These are phyloP conservation scores for Butyriboletus appendiculatus DNA, from an alignment of 1,284 basidiomycete species.

Conservation along the genomic window DNA sequence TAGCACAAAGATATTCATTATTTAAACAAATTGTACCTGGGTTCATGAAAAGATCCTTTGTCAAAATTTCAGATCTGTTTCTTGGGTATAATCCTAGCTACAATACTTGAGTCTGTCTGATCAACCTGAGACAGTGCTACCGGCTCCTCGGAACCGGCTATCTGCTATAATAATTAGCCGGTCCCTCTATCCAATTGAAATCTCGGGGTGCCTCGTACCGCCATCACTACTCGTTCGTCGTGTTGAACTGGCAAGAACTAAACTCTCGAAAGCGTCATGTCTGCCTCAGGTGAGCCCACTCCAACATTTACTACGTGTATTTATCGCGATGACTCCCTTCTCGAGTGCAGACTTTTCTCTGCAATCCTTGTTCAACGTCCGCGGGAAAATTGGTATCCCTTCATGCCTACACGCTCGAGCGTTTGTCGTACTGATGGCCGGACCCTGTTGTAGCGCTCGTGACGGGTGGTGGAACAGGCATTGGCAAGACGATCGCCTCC, in stretches of 20 bases:
- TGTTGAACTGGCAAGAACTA: neutral
- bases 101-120: too few relatives aligned
- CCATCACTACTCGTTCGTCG: neutral
- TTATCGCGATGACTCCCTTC: neutral
- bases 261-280: conserved; percentile 12
- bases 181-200: neutral
- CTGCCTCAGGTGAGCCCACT: conserved; percentile 10
- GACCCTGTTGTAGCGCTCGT: conserved; percentile 57
- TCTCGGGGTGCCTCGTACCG: neutral
- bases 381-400: conserved; percentile 68
- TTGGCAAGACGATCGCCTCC: conserved; percentile 81
- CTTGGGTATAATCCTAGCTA: too few relatives aligned
- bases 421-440: conserved; percentile 3
- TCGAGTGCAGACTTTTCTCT: conserved; percentile 52
- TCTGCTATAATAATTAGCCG: neutral
- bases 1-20: too few relatives aligned
- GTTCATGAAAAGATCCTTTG: too few relatives aligned
- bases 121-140: too few relatives aligned
- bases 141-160: neutral
- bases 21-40: too few relatives aligned
- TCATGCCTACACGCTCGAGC: neutral
- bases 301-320: too few relatives aligned
- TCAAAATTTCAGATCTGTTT: too few relatives aligned
- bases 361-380: conserved; percentile 68
- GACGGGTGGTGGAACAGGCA: conserved; percentile 78